These are phyloP conservation scores for Thecamonas trahens DNA, from an alignment of 78 protist species.

Conservation along the genomic window DNA sequence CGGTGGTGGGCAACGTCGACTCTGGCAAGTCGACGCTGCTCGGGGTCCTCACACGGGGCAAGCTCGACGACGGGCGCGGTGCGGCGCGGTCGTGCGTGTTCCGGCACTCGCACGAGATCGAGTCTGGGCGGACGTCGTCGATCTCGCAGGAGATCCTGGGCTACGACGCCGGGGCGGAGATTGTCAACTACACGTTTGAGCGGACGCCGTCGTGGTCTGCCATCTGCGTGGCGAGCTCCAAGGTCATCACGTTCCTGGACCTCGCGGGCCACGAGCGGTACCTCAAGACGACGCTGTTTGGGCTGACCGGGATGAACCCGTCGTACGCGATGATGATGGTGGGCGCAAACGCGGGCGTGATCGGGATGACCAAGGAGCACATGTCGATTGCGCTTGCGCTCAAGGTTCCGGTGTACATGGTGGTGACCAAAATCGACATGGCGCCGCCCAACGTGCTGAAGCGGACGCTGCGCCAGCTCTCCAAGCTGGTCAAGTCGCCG, in stretches of 20 bases:
- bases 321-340: slow-evolving; percentile 71
- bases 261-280: slow-evolving; percentile 87
- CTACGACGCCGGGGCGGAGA: slow-evolving; percentile 60
- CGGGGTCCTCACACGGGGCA: slow-evolving; percentile 78
- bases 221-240: neutral
- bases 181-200: slow-evolving; percentile 30
- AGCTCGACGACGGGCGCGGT: slow-evolving; percentile 90
- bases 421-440: slow-evolving; percentile 85
- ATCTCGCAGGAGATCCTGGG: slow-evolving; percentile 76
- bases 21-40: slow-evolving; percentile 68
- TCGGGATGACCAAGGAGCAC: slow-evolving; percentile 85
- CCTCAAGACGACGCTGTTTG: slow-evolving; percentile 88
- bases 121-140: slow-evolving; percentile 76
- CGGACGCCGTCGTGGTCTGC: neutral
- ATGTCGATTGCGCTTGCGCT: slow-evolving; percentile 85
- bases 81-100: slow-evolving; percentile 69
- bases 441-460: slow-evolving; percentile 72
- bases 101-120: slow-evolving; percentile 81
- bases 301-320: slow-evolving; percentile 80
- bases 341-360: slow-evolving; percentile 70
- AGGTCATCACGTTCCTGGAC: slow-evolving; percentile 60
- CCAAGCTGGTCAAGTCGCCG: slow-evolving; percentile 28
- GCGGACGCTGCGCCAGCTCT: slow-evolving; percentile 10
- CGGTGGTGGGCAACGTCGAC: slow-evolving; percentile 78
- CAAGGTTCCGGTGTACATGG: slow-evolving; percentile 68